Base-by-base conservation (phyloP, 2,329 filamentous ascomycete species). In the Coniochaeta sp. region DNA sequence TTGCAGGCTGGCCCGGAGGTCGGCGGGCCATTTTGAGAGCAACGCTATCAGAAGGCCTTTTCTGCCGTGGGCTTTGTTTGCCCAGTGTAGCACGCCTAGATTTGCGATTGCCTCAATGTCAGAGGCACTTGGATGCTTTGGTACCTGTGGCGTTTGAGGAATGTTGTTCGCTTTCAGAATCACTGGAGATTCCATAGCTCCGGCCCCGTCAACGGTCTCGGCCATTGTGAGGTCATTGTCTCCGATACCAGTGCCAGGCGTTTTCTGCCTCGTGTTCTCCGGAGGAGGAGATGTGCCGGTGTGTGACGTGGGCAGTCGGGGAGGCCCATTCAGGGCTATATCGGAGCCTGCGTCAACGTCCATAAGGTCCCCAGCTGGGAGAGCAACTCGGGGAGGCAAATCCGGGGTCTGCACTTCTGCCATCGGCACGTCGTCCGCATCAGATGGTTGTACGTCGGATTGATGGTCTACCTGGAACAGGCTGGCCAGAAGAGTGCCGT, bases 41-140 rank as follows among this genome's bases (percentile, higher is more conserved):
- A 63, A 55, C 7, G 55, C 59, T 5, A 67, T 64, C 6, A 69
- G 53, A 7, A 67, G 60, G 4, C 64, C 57, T 18, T 58, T 53
- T 2, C 50, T 16, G n/a, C 26, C 20, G 14, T 26, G 28, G 45
- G 16, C 26, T 9, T 48, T 26, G 2, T 28, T 30, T 16, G 45
- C 9, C 45, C 45, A 48, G 20, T 30, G 30, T 9, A 28, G 7
- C 6, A 48, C 8, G 3, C 59, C 59, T 14, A 52, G 46, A 12
- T 59, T 45, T 20, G 35, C 55, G 28, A 61, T 57, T n/a, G 48
- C 49, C 8, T 47, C 48, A 6, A 53, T 30, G 30, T 56, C 53
- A n/a, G 52, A 38, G 2, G 26, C 26, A 20, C 6, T 12, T 10
- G 20, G 38, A n/a, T n/a, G 12, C 12, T 13, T 3, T 42, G 38